phyloP scores from a whole-genome alignment of 106 monocot genomes.

The Allium sativum region DNA sequence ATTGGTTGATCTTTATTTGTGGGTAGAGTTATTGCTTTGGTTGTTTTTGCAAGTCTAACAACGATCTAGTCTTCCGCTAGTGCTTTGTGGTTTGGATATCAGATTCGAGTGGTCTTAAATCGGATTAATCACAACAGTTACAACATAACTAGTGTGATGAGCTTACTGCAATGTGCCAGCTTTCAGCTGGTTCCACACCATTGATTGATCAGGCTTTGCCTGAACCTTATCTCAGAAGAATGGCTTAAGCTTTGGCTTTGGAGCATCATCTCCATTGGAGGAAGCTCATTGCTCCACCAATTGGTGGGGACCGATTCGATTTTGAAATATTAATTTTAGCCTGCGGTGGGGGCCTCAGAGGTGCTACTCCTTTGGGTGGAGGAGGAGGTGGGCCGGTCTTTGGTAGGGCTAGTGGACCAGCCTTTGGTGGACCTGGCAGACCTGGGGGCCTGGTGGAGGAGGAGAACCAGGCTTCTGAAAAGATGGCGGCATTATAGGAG shows the following conservation, averaged over 20 bases:
- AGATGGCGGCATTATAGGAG: slow-evolving; percentile 21
- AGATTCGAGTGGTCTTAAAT: no score
- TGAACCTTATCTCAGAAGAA: slow-evolving; percentile 70
- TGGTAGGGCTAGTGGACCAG: slow-evolving; percentile 4
- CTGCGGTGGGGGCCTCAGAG: slow-evolving; percentile 7
- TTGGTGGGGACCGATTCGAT: slow-evolving; percentile 8
- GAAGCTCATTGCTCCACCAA: slow-evolving; percentile 3
- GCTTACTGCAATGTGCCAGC: slow-evolving; percentile 74
- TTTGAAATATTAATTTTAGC: neutral
- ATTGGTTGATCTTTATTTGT: no score
- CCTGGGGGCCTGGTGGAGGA: slow-evolving; percentile 14
- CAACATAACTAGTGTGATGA: neutral
- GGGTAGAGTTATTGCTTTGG: no score
- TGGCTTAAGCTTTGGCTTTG: slow-evolving; percentile 63
- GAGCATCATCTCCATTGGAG: neutral
- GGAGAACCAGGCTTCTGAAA: slow-evolving; percentile 13
- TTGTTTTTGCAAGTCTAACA: no score
- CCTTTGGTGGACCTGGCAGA: neutral
- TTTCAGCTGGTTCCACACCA: slow-evolving; percentile 65
- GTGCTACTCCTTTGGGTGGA: slow-evolving; percentile 10
- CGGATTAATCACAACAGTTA: no score
- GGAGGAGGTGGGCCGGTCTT: neutral
- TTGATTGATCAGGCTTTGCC: slow-evolving; percentile 48
- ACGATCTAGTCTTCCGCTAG: no score
- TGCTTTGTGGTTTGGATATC: no score